These are phyloP conservation scores for Golubevia pallescens DNA, from an alignment of 1,284 basidiomycete species.

Conservation along the genomic window DNA sequence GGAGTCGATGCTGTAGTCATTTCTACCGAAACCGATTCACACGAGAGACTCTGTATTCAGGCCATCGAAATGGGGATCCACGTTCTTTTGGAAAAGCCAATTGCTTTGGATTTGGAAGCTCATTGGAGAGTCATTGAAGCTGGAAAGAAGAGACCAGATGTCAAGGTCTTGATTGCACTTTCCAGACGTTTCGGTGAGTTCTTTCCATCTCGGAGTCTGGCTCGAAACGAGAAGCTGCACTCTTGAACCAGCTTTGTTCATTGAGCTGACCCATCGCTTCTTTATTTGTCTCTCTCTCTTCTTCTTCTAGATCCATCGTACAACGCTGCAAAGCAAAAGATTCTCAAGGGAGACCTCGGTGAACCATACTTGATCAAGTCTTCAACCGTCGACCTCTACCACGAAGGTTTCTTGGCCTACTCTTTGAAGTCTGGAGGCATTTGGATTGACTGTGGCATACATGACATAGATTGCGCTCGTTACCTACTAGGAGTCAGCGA, in stretches of 20 bases:
- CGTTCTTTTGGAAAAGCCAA: constrained; percentile 10
- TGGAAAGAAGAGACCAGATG: constrained; percentile 5
- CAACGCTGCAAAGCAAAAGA: not conserved
- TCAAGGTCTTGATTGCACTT: constrained; percentile 7
- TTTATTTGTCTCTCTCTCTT: no score
- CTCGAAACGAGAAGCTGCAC: no score
- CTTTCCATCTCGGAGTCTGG: no score
- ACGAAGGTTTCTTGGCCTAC: constrained; percentile 5
- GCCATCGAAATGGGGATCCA: constrained; percentile 4
- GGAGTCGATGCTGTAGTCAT: constrained; percentile 9
- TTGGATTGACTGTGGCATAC: constrained; percentile 9
- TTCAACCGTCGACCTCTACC: constrained; percentile 7
- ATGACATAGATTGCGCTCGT: constrained; percentile 7
- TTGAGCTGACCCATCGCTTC: no score
- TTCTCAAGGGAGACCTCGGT: constrained; percentile 1
- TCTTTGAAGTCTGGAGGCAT: constrained; percentile 6
- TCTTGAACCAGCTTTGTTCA: no score
- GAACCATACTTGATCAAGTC: not conserved
- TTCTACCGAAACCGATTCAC: constrained; percentile 4
- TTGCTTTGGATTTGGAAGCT: constrained; percentile 1
- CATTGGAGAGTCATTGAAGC: constrained; percentile 1
- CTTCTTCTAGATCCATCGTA: constrained; percentile 2
- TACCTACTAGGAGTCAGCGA: constrained; percentile 5
- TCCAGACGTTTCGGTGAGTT: constrained; percentile 5
- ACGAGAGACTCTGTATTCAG: constrained; percentile 2